Base-by-base conservation (phyloP, 2,329 filamentous ascomycete genomes). In the Phyllosticta capitalensis region DNA sequence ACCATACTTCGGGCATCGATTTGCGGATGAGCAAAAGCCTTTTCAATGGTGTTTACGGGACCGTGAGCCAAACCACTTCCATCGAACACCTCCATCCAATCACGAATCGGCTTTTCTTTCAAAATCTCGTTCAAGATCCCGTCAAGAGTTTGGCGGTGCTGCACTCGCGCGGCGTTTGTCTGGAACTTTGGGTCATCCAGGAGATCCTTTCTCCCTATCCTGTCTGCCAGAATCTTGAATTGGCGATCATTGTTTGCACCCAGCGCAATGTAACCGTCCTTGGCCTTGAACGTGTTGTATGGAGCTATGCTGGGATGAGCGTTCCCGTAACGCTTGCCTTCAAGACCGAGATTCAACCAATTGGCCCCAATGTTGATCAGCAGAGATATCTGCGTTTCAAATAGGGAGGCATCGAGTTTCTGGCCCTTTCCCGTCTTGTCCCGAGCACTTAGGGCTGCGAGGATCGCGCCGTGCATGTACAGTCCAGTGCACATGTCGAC, bases 251-350 rank as follows among this genome's bases (percentile, higher is more conserved):
- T 75, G 26, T 67, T 70, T 4, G 69, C 70, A 19, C 69, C 70
- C n/a, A 67, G 63, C 6, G 69, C 67, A 9, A 74, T 56, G 59
- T 68, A 69, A 1, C 63, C 60, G 59, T 73, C 68, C 49, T 70
- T 72, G 9, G 71, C 73, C 61, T 69, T 65, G 66, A 72, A 79
- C 0, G 74, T 75, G 59, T 78, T 71, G 56, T 79, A 80, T 1
- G 77, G 77, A 10, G 76, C 77, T 30, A 79, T 75, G 38, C 71
- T 77, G 0, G 77, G 76, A 67, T 80, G 77, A 21, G 69, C 73
- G 5, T 75, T 76, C 3, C 78, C 77, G 68, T 73, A 78, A 9
- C 76, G 71, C 56, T 75, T 65, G 0, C 73, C 73, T 61, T 78
- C 72, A 3, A 74, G 67, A 0, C 71, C 72, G 30, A 73, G 64